Percentiles rank a stretch among this genome's conserved stretches.
These are phyloP conservation scores for Phytophthora brassicae DNA, from an alignment of 352 stramenopile genomes.

Conservation along the genomic window DNA sequence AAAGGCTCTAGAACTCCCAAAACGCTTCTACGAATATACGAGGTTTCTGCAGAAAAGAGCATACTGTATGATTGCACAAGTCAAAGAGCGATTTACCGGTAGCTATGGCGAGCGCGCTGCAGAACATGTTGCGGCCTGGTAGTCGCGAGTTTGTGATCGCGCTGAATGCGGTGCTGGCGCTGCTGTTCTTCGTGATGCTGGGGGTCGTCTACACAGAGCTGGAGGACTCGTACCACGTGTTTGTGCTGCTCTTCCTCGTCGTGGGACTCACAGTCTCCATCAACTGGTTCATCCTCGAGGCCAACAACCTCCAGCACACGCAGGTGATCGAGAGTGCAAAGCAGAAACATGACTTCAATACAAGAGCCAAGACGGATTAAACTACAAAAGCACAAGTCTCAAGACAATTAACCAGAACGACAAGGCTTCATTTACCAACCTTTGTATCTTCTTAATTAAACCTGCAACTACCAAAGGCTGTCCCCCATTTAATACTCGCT, in stretches of 20 bases:
- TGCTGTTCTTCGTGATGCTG: constrained; percentile 77
- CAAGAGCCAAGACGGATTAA: constrained; percentile 64
- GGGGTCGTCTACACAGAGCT: constrained; percentile 78
- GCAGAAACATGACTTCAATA: constrained; percentile 5
- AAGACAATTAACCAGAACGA: no score
- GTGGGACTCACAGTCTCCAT: constrained; percentile 81
- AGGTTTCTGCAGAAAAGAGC: no score
- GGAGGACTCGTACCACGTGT: constrained; percentile 82
- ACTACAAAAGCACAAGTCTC: background rate
- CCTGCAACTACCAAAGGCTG: no score
- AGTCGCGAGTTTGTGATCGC: constrained; percentile 75
- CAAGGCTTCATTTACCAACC: no score
- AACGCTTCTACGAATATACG: no score
- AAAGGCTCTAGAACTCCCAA: no score
- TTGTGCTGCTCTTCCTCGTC: constrained; percentile 83
- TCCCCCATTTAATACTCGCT: background rate
- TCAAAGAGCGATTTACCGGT: no score
- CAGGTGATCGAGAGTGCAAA: constrained; percentile 17
- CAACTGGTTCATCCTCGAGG: constrained; percentile 87
- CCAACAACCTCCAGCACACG: constrained; percentile 61
- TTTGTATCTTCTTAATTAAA: no score
- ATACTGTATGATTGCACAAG: no score
- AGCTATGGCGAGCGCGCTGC: constrained; percentile 30
- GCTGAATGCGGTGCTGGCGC: constrained; percentile 67
- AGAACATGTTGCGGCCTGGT: constrained; percentile 60